Evolutionary conservation across 2,329 filamentous ascomycete species (phyloP), one percentile per base, ranked within the genome.

Genomic region (Diaporthe citri): DNA sequence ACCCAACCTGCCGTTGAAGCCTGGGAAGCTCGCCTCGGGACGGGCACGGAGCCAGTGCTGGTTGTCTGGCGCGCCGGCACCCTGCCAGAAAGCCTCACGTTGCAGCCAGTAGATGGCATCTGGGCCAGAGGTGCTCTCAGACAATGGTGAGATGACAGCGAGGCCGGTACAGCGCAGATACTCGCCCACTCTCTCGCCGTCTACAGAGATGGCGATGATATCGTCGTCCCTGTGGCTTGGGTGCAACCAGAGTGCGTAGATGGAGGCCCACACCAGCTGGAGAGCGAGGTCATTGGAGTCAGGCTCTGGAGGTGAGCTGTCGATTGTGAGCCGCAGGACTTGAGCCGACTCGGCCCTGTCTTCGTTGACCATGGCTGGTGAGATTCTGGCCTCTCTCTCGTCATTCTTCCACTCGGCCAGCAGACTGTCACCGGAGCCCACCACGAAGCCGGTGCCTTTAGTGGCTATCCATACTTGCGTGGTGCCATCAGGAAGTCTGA

Each of bases 1-100:
- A 0, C 78, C 79, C 17, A 78, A 66, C 22, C 76, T 78, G 2
- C 78, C 74, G 60, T 79, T 79, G 31, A 80, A 80, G 36, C 79
- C 79, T 0, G 79, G 77, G 76, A 80, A 80, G 43, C 69, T 79
- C 0, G 78, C 77, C 57, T 80, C 79, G 0, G 79, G 79, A 7
- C 79, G 78, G 13, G 69, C 75, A 22, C 72, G 79, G 13, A 80
- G 72, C 79, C 79, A 80, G 46, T 77, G 73, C 46, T 79, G 77
- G 1, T 78, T 77, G 73, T 80, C 78, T 66, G 79, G 79, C 12
- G 79, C 79, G 31, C 79, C 79, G 1, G 79, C 79, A 2, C 79
- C 79, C 28, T 72, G 77, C 77, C 77, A 78, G 56, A 78, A 78
- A 10, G 77, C 76, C 48, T 76, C 77, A 2, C 76, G 76, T 52